Evolutionary conservation across 805 yeast species (phyloP).

Genomic region (Ogataea haglerorum): DNA sequence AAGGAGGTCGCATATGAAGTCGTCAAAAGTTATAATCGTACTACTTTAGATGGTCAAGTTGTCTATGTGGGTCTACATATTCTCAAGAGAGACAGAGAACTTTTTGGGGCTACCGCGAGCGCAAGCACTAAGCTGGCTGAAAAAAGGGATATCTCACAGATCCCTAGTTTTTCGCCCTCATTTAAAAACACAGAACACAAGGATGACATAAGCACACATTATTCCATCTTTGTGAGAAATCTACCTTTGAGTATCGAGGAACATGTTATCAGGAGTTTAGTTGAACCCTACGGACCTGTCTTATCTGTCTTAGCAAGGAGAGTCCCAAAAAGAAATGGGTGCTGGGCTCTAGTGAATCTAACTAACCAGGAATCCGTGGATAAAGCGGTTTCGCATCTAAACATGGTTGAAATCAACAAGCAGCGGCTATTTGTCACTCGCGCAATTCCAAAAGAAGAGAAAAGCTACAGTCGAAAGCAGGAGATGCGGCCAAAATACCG

Average conservation of each 20-base stretch:
- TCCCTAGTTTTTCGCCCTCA: conserved; percentile 14
- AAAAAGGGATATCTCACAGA: conserved; percentile 15
- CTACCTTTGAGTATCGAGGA: conserved; percentile 29
- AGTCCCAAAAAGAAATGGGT: conserved; percentile 28
- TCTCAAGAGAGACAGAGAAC: conserved; percentile 27
- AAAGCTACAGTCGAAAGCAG: conserved; percentile 22
- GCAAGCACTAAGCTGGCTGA: background rate
- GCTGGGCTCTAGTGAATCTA: conserved; percentile 33
- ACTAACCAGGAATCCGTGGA: conserved; percentile 27
- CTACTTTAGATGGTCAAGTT: conserved; percentile 21
- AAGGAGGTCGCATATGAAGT: conserved; percentile 35
- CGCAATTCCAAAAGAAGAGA: conserved; percentile 34
- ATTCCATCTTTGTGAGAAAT: conserved; percentile 31
- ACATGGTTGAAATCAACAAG: conserved; percentile 28
- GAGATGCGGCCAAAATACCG: conserved; percentile 20
- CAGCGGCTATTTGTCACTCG: conserved; percentile 30
- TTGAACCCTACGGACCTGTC: conserved; percentile 33
- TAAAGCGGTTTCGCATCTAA: conserved; percentile 25
- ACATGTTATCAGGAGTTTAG: conserved; percentile 23
- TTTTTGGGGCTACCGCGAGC: conserved; percentile 16
- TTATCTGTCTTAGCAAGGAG: conserved; percentile 24
- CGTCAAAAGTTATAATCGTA: conserved; percentile 28
- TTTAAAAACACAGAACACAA: conserved; percentile 4
- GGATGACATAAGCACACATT: conserved; percentile 22
- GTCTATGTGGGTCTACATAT: conserved; percentile 31